Evolutionary conservation across 305 asterid species (phyloP), one percentile per base, ranked within the genome.

Genomic region (Fraxinus sp.): DNA sequence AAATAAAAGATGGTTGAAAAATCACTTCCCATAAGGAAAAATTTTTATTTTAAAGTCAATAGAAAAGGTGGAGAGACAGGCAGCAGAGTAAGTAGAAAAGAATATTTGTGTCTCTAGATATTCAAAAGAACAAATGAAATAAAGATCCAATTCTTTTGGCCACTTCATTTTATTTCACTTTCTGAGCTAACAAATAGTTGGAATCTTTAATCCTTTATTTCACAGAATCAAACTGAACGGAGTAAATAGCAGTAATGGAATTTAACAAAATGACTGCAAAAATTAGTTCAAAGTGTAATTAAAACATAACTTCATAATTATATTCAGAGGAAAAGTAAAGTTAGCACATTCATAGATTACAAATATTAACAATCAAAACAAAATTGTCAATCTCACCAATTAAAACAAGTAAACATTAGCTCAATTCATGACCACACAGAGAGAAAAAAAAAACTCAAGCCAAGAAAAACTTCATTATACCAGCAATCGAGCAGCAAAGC

Each of bases 401-500:
- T 22, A 24, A 80, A 77, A 32, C 71, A 43, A 79, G 46, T 26
- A 71, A 87, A 68, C 77, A 77, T 43, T 74, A 79, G 76, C 82
- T 71, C 30, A 75, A 84, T 75, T 55, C 41, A 30, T 16, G 77
- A 30, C 66, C 46, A 78, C 36, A 1, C 20, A 24, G 57, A 28
- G 37, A 35, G 37, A 5, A 28, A 76, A 5, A 5, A 85, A 13
- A 32, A 71, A 79, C 74, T 62, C 57, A 46, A 83, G 82, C 80
- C 80, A 79, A 71, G 55, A 64, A 39, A 64, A 80, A 83, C 84
- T 75, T 72, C 78, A 11, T 28, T 28, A 70, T 52, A 71, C 28
- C 80, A 81, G 71, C 24, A 81, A 52, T 74, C 52, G 37, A 82
- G 39, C 77, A 77, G 36, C 68, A 20, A 30, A 77, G 81, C 46